A percentile compares a stretch with the other conserved stretches of the same genome.
These are phyloP conservation scores for Saccharomyces hybrid DNA, from an alignment of 1,139 yeast genomes.

Conservation along the genomic window DNA sequence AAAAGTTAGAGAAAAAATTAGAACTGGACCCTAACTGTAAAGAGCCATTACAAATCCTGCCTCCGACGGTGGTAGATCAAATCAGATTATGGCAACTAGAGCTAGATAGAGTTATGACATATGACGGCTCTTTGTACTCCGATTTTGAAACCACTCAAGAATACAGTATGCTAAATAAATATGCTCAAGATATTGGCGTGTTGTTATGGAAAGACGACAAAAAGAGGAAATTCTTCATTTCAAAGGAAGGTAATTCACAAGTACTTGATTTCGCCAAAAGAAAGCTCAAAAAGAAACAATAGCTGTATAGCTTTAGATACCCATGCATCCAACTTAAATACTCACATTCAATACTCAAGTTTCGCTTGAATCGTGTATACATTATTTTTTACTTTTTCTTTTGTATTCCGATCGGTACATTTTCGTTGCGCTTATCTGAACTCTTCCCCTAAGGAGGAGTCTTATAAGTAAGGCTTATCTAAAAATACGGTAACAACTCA, in stretches of 20 bases:
- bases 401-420: not conserved
- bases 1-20: slow-evolving; percentile 53
- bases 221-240: slow-evolving; percentile 65
- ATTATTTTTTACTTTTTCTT: not conserved
- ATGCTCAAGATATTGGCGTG: slow-evolving; percentile 88
- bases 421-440: not conserved
- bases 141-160: slow-evolving; percentile 77
- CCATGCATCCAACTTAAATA: not conserved
- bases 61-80: slow-evolving; percentile 95
- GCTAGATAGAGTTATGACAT: slow-evolving; percentile 81
- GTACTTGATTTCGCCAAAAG: slow-evolving; percentile 81
- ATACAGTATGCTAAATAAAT: slow-evolving; percentile 60
- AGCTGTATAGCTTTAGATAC: not conserved
- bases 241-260: slow-evolving; percentile 80
- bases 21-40: slow-evolving; percentile 53
- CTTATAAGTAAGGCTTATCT: not conserved
- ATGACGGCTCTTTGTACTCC: slow-evolving; percentile 79
- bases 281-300: slow-evolving; percentile 26
- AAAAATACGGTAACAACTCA: not conserved
- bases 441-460: not conserved
- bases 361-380: not conserved
- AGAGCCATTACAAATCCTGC: slow-evolving; percentile 61
- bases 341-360: not conserved
- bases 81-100: slow-evolving; percentile 94
- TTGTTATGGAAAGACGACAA: slow-evolving; percentile 71